phyloP scores from a whole-genome alignment of 2,329 filamentous ascomycete genomes.

The Orbilia oligospora region DNA sequence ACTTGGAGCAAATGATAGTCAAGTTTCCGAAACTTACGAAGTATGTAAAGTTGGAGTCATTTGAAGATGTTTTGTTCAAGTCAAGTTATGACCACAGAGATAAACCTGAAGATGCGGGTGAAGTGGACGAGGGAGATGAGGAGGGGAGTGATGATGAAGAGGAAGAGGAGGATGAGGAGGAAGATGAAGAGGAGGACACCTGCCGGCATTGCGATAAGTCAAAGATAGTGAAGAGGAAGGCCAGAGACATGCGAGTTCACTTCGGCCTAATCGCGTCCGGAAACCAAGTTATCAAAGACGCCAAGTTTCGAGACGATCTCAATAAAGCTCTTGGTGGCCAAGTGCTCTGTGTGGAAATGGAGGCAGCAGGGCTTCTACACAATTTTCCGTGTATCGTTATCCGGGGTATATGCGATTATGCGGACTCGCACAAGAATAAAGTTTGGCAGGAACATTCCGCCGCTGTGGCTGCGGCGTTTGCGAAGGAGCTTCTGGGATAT shows the following conservation, averaged over 20 bases:
- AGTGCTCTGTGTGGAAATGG: conserved; percentile 26
- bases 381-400: conserved; percentile 36
- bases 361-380: conserved; percentile 26
- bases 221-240: conserved; percentile 25
- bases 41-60: not conserved
- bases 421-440: conserved; percentile 35
- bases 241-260: conserved; percentile 36
- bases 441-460: conserved; percentile 28
- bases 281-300: conserved; percentile 30
- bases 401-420: conserved; percentile 38
- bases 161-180: conserved; percentile 15
- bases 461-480: conserved; percentile 28
- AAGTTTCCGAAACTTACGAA: conserved; percentile 19
- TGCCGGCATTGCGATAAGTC: conserved; percentile 22
- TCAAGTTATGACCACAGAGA: not conserved
- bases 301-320: conserved; percentile 7
- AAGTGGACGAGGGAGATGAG: not conserved
- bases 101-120: not conserved
- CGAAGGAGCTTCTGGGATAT: conserved; percentile 28
- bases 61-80: conserved; percentile 3
- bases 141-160: not conserved
- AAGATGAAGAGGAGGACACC: conserved; percentile 9
- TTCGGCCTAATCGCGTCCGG: conserved; percentile 35
- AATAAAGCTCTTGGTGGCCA: conserved; percentile 12
- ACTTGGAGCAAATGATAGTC: conserved; percentile 16